Evolutionary conservation across 1,284 basidiomycete species (phyloP).

Genomic region (Melampsora larici-populina): DNA sequence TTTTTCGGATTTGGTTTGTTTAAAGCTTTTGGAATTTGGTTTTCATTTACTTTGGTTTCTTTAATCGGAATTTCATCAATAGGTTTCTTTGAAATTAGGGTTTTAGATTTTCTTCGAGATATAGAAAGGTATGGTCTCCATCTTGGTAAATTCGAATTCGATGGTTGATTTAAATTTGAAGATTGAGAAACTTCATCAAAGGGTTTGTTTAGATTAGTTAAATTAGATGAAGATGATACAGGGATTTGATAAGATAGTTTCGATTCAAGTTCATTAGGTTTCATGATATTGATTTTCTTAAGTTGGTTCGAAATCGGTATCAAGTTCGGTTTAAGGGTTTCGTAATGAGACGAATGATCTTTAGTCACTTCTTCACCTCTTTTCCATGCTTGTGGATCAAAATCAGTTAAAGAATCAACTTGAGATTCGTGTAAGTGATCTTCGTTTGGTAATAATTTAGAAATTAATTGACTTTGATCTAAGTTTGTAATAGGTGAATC

Average conservation of each 20-base stretch:
- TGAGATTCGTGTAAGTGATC: not conserved
- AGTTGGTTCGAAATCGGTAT: not conserved
- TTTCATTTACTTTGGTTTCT: not conserved
- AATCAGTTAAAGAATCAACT: conserved; percentile 26
- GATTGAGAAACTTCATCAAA: not conserved
- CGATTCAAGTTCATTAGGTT: not conserved
- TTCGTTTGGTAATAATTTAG: not conserved
- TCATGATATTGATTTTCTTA: not conserved
- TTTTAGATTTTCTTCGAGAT: not conserved
- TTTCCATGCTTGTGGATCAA: conserved; percentile 42
- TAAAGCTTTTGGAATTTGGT: conserved; percentile 15
- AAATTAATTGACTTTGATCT: not conserved
- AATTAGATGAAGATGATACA: not conserved
- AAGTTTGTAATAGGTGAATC: not conserved
- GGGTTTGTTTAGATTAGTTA: no score
- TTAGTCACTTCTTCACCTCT: conserved; percentile 9
- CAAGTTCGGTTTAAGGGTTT: not conserved
- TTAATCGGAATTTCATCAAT: conserved; percentile 22
- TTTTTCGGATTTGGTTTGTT: conserved; percentile 6
- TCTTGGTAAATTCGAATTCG: not conserved
- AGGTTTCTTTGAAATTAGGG: not conserved
- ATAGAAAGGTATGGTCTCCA: not conserved
- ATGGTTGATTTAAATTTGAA: not conserved
- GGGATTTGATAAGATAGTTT: not conserved
- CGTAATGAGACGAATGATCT: not conserved